A percentile compares a stretch with the other conserved stretches of the same genome.
These are phyloP conservation scores for Malus sylvestris DNA, from an alignment of 306 rosid species.

Conservation along the genomic window DNA sequence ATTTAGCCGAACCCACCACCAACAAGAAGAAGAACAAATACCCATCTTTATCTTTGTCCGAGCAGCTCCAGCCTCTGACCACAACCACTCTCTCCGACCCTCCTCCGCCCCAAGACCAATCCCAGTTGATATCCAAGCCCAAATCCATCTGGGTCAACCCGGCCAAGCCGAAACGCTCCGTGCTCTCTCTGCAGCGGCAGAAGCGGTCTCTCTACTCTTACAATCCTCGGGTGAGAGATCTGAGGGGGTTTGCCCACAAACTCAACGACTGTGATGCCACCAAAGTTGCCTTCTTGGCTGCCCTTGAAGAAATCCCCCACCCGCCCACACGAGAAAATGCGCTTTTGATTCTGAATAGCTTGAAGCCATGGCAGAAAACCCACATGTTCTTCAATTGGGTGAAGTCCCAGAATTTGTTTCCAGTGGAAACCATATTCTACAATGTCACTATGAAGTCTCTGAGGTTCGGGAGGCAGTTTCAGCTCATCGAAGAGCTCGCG, in stretches of 20 bases:
- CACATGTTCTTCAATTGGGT: conserved; percentile 67
- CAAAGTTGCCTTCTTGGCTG: conserved; percentile 42
- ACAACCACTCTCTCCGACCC: conserved; percentile 42
- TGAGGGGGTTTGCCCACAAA: conserved; percentile 48
- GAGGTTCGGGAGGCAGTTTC: conserved; percentile 86
- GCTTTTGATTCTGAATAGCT: conserved; percentile 66
- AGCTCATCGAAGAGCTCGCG: conserved; percentile 73
- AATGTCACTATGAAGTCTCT: conserved; percentile 93
- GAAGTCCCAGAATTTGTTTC: conserved; percentile 53
- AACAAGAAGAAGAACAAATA: conserved; percentile 23
- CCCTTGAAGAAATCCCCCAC: conserved; percentile 54
- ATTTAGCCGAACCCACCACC: conserved; percentile 14
- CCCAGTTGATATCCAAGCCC: conserved; percentile 52
- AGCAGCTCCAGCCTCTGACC: conserved; percentile 66
- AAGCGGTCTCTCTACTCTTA: conserved; percentile 46
- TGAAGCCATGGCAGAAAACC: conserved; percentile 86
- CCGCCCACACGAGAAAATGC: conserved; percentile 60
- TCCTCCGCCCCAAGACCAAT: conserved; percentile 15
- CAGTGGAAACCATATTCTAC: conserved; percentile 87
- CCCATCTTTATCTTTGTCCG: conserved; percentile 51
- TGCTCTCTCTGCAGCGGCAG: conserved; percentile 59
- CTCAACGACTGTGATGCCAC: conserved; percentile 45
- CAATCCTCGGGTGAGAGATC: conserved; percentile 58
- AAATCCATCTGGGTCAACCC: conserved; percentile 92
- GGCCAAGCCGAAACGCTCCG: conserved; percentile 60